These are phyloP conservation scores for Stagonosporopsis cucurbitacearum DNA, from an alignment of 2,329 filamentous ascomycete species.

Conservation along the genomic window DNA sequence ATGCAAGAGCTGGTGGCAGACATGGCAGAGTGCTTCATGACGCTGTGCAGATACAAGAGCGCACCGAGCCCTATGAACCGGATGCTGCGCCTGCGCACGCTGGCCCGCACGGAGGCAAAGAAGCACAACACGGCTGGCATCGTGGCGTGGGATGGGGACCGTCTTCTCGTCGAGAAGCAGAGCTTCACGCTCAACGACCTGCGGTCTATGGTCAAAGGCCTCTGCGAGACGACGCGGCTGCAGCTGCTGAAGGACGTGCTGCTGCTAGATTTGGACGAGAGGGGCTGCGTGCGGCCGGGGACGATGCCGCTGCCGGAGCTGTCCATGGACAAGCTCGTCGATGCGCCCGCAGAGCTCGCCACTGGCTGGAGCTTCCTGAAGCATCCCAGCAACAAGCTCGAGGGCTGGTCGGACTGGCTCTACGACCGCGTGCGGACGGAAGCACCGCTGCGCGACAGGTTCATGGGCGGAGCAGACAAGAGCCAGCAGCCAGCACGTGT, in stretches of 20 bases:
- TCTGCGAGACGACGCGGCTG: neutral
- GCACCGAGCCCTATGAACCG: neutral
- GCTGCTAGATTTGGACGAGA: neutral
- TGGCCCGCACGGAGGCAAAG: neutral
- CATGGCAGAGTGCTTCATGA: neutral
- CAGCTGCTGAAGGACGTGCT: neutral
- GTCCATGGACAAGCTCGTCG: no score
- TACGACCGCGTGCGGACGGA: no score
- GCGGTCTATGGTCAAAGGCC: neutral
- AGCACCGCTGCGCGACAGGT: no score
- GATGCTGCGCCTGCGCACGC: neutral
- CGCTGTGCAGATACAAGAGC: neutral
- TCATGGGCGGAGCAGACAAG: no score
- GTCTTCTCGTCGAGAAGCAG: neutral
- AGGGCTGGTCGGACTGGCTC: no score
- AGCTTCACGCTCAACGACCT: neutral
- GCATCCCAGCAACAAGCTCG: no score
- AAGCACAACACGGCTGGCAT: neutral
- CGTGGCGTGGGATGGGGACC: neutral
- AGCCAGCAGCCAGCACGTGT: no score
- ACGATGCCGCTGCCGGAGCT: no score
- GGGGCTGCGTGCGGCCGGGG: no score
- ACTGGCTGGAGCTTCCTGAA: neutral
- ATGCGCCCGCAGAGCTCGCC: no score
- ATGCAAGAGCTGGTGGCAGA: neutral